These are phyloP conservation scores for Cladosporium austrohemisphaericum DNA, from an alignment of 2,329 filamentous ascomycete species.

Conservation along the genomic window DNA sequence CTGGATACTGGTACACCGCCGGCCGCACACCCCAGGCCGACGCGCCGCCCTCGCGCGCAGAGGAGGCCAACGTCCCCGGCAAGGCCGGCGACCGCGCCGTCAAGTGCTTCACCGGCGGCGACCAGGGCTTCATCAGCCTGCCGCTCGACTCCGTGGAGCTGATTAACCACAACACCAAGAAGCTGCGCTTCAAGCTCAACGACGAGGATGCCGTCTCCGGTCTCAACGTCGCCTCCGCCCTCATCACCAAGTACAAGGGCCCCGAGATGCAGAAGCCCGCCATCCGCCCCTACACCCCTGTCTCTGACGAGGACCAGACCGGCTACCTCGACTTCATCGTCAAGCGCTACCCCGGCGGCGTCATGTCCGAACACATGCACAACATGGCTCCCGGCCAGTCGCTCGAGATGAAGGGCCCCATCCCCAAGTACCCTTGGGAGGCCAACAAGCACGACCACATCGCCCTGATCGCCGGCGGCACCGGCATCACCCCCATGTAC, in stretches of 20 bases:
- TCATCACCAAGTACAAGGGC: slow-evolving; percentile 89
- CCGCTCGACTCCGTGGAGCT: slow-evolving; percentile 73
- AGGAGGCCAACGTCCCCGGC: slow-evolving; percentile 38
- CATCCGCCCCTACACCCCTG: slow-evolving; percentile 88
- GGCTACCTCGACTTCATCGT: slow-evolving; percentile 86
- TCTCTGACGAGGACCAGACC: slow-evolving; percentile 75
- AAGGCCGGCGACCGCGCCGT: slow-evolving; percentile 36
- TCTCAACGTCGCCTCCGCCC: slow-evolving; percentile 72
- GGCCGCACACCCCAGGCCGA: slow-evolving; percentile 32
- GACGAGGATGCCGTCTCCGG: slow-evolving; percentile 82
- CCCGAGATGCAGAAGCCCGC: slow-evolving; percentile 79
- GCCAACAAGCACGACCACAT: slow-evolving; percentile 91
- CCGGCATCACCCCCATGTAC: slow-evolving; percentile 97
- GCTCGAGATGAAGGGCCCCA: slow-evolving; percentile 89
- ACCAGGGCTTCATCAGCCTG: slow-evolving; percentile 83
- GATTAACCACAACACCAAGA: slow-evolving; percentile 93
- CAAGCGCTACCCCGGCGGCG: slow-evolving; percentile 85
- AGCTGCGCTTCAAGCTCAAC: slow-evolving; percentile 80
- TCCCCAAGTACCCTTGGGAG: slow-evolving; percentile 88
- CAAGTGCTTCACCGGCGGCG: slow-evolving; percentile 70
- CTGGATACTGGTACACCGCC: slow-evolving; percentile 49
- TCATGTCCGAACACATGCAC: slow-evolving; percentile 90
- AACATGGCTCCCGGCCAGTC: slow-evolving; percentile 74
- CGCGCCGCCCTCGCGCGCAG: slow-evolving; percentile 24
- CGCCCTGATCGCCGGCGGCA: slow-evolving; percentile 84